Percentiles rank a stretch among this genome's conserved stretches.
Evolutionary conservation across 2,329 filamentous ascomycete genomes (phyloP).

Genomic region (Penicillium sp.): DNA sequence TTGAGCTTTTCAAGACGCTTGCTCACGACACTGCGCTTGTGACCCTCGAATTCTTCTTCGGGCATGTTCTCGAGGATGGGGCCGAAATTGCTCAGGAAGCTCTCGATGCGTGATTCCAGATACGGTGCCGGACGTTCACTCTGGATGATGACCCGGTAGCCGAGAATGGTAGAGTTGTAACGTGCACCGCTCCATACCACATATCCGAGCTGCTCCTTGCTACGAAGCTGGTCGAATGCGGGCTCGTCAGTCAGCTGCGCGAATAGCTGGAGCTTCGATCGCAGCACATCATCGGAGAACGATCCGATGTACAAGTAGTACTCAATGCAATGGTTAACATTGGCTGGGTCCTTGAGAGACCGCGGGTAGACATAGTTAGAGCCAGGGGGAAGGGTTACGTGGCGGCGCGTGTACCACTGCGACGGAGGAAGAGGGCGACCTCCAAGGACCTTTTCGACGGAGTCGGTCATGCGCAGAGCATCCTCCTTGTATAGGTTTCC

Average conservation of each 20-base stretch:
- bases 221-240: conserved; percentile 88
- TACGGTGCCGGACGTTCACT: conserved; percentile 82
- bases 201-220: conserved; percentile 96
- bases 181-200: conserved; percentile 83
- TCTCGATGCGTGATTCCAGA: conserved; percentile 80
- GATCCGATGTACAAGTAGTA: conserved; percentile 70
- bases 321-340: conserved; percentile 83
- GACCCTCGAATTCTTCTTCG: conserved; percentile 78
- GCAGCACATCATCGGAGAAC: conserved; percentile 62
- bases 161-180: conserved; percentile 70
- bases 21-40: conserved; percentile 85
- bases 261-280: conserved; percentile 75
- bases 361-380: conserved; percentile 81
- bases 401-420: conserved; percentile 76
- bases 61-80: conserved; percentile 69
- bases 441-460: conserved; percentile 73
- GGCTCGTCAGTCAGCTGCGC: conserved; percentile 91
- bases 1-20: conserved; percentile 87
- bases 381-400: conserved; percentile 71
- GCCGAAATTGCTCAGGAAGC: conserved; percentile 69
- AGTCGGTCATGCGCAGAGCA: conserved; percentile 75
- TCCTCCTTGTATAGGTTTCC: conserved; percentile 96
- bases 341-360: conserved; percentile 76
- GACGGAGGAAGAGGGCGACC: conserved; percentile 68
- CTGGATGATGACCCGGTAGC: conserved; percentile 87